These are phyloP conservation scores for Cadophora sp. DNA, from an alignment of 2,329 filamentous ascomycete species.

Conservation along the genomic window DNA sequence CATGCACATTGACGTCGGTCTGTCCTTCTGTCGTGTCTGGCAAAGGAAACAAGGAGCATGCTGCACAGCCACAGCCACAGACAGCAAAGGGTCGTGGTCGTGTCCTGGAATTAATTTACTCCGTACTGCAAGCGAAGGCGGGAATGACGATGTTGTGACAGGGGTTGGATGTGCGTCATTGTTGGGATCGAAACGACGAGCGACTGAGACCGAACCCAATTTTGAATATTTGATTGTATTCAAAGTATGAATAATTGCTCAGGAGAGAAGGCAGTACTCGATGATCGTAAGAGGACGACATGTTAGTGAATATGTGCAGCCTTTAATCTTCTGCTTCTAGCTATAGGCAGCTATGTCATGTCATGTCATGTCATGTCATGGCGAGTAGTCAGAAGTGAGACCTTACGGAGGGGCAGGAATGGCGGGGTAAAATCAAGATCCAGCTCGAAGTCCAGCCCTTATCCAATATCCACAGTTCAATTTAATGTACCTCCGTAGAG, in stretches of 20 bases:
- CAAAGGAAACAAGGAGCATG: not conserved
- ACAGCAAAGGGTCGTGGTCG: too few species aligned
- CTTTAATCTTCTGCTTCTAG: too few species aligned
- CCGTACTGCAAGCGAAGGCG: not conserved
- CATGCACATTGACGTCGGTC: constrained; percentile 1
- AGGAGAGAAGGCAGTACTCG: too few species aligned
- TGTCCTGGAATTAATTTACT: not conserved
- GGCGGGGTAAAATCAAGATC: not conserved
- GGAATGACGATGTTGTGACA: constrained; percentile 9
- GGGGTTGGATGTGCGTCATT: constrained; percentile 6
- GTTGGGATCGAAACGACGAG: not conserved
- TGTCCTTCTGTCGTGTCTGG: too few species aligned
- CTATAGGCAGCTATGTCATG: too few species aligned
- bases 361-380: not conserved
- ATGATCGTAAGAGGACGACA: too few species aligned
- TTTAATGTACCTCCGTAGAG: too few species aligned
- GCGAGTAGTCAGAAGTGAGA: not conserved
- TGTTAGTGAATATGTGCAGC: too few species aligned
- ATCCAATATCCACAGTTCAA: not conserved
- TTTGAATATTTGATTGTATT: too few species aligned
- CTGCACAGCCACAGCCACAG: not conserved
- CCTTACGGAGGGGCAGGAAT: not conserved
- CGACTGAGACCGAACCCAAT: too few species aligned
- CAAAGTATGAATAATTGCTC: too few species aligned
- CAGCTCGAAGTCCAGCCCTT: not conserved